A percentile compares a stretch with the other conserved stretches of the same genome.
phyloP scores from a whole-genome alignment of 495 filamentous ascomycete genomes.

The Ramalina intermedia region DNA sequence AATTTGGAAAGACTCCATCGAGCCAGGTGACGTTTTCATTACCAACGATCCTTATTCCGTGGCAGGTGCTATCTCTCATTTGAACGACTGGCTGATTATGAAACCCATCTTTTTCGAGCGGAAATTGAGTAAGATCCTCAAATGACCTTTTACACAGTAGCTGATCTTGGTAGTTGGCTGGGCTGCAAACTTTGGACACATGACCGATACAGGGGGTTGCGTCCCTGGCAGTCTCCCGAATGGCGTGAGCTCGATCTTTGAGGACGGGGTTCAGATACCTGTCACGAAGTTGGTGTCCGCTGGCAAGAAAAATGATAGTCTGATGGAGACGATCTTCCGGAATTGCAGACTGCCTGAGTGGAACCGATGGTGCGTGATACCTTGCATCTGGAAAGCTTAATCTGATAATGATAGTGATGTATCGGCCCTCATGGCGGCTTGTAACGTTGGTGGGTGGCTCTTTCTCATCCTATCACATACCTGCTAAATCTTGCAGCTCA shows the following conservation, averaged over 20 bases:
- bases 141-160: neutral
- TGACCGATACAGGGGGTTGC: slow-evolving; percentile 36
- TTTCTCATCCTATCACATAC: too few relatives aligned
- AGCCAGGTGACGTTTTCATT: slow-evolving; percentile 35
- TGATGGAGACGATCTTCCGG: slow-evolving; percentile 31
- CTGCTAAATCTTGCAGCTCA: slow-evolving; percentile 5
- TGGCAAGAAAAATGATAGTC: slow-evolving; percentile 28
- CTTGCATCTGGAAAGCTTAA: too few relatives aligned
- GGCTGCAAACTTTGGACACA: slow-evolving; percentile 36
- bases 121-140: slow-evolving; percentile 13
- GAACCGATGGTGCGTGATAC: slow-evolving; percentile 18
- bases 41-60: slow-evolving; percentile 38
- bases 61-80: slow-evolving; percentile 32
- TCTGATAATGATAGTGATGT: slow-evolving; percentile 21
- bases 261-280: slow-evolving; percentile 38
- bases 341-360: slow-evolving; percentile 36
- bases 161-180: slow-evolving; percentile 22
- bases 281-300: slow-evolving; percentile 31
- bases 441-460: slow-evolving; percentile 28
- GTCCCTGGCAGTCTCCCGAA: slow-evolving; percentile 39
- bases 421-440: slow-evolving; percentile 32
- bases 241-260: slow-evolving; percentile 34
- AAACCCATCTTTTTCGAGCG: slow-evolving; percentile 31
- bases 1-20: slow-evolving; percentile 29
- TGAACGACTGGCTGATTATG: slow-evolving; percentile 34